Conservation (phyloP, 257 asterid species). For the Oldenlandia corymbosa region DNA sequence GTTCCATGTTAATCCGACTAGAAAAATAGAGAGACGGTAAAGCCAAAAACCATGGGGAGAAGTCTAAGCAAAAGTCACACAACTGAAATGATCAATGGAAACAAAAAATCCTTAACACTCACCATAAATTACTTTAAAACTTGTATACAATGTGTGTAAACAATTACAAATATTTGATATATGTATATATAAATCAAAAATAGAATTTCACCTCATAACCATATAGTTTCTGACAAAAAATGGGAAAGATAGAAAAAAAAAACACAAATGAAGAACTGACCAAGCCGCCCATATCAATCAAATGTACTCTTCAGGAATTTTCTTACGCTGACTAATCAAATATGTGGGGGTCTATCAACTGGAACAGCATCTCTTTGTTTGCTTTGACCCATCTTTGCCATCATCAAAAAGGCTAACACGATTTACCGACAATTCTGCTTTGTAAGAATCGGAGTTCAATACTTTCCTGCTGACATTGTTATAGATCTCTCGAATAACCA, state of each 20-base stretch:
- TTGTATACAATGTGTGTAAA: neutral
- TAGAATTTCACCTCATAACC: neutral
- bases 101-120: neutral
- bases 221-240: neutral
- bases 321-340: neutral
- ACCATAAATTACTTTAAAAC: neutral
- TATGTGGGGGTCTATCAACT: constrained; percentile 25
- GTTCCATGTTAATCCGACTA: no score
- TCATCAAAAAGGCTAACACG: constrained; percentile 46
- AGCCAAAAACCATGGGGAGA: neutral
- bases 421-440: constrained; percentile 49
- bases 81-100: neutral
- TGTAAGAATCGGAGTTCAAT: constrained; percentile 59
- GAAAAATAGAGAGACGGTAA: no score
- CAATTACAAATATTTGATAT: neutral
- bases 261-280: neutral
- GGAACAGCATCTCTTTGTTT: constrained; percentile 41
- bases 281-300: neutral
- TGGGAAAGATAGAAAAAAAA: neutral
- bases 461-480: constrained; percentile 58
- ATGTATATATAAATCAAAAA: neutral
- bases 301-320: no score
- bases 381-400: constrained; percentile 35
- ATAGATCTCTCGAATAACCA: constrained; percentile 53
- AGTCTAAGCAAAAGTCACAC: neutral